These are phyloP conservation scores for Candida glucosophila DNA, from an alignment of 1,139 yeast genomes.

Conservation along the genomic window DNA sequence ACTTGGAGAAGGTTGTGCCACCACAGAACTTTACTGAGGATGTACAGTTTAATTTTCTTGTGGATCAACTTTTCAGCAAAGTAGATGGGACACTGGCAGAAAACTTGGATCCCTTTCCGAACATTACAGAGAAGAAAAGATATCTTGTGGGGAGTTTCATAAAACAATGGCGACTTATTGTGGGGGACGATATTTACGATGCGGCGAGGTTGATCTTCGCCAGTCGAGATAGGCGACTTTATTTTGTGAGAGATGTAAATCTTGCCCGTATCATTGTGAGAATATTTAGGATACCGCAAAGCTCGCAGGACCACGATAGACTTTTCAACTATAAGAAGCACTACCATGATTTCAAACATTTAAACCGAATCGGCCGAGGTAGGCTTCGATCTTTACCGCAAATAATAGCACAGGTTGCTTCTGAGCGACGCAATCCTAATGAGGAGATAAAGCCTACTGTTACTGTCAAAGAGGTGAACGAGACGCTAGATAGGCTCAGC, in stretches of 20 bases:
- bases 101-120: constrained; percentile 18
- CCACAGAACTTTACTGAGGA: constrained; percentile 17
- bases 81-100: constrained; percentile 22
- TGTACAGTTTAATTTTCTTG: constrained; percentile 16
- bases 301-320: constrained; percentile 25
- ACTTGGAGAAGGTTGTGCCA: constrained; percentile 5
- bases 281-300: constrained; percentile 26
- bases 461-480: constrained; percentile 52
- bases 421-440: constrained; percentile 33
- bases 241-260: constrained; percentile 44
- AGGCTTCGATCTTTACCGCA: constrained; percentile 37
- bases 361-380: constrained; percentile 15
- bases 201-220: constrained; percentile 58
- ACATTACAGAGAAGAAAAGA: constrained; percentile 23
- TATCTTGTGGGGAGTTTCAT: constrained; percentile 39
- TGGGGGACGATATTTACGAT: constrained; percentile 67
- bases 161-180: constrained; percentile 50
- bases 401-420: constrained; percentile 37
- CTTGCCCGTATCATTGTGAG: constrained; percentile 35
- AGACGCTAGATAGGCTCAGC: constrained; percentile 35
- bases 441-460: constrained; percentile 17
- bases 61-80: constrained; percentile 23
- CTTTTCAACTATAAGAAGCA: constrained; percentile 32
- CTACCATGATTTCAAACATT: constrained; percentile 21
- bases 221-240: constrained; percentile 46